These are phyloP conservation scores for Phytophthora boehmeriae DNA, from an alignment of 352 stramenopile species.

Conservation along the genomic window DNA sequence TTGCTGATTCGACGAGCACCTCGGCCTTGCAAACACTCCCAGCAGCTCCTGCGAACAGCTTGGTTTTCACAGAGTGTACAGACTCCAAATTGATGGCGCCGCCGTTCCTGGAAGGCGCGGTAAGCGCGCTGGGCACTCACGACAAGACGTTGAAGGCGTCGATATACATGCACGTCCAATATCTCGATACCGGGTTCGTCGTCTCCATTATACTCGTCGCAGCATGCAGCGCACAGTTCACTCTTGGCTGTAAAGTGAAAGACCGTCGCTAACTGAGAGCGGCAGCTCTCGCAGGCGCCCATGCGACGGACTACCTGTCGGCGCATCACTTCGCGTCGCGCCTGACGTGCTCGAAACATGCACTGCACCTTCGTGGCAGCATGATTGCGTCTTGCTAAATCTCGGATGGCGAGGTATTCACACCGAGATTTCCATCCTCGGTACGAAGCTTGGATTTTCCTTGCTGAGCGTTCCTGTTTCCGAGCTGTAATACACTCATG, in stretches of 20 bases:
- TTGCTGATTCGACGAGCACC: neutral
- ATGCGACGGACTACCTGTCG: constrained; percentile 38
- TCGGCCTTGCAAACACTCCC: constrained; percentile 32
- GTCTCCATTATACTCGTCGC: constrained; percentile 11
- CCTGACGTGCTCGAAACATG: constrained; percentile 35
- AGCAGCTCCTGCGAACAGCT: constrained; percentile 48
- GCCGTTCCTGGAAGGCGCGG: constrained; percentile 35
- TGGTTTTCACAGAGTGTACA: constrained; percentile 51
- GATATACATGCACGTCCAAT: constrained; percentile 39
- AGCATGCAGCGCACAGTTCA: constrained; percentile 46
- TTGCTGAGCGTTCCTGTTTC: constrained; percentile 18
- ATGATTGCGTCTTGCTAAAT: constrained; percentile 28
- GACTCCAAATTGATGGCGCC: constrained; percentile 26
- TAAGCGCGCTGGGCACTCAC: constrained; percentile 45
- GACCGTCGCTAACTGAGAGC: constrained; percentile 35
- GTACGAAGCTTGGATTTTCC: constrained; percentile 31
- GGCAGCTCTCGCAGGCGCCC: constrained; percentile 53
- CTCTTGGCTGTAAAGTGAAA: constrained; percentile 40
- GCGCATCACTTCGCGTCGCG: constrained; percentile 36
- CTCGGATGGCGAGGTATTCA: constrained; percentile 35
- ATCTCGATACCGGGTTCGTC: constrained; percentile 18
- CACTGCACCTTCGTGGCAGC: constrained; percentile 57
- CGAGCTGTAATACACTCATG: constrained; percentile 11
- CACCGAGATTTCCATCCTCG: constrained; percentile 20
- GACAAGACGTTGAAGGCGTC: constrained; percentile 28